Evolutionary conservation across 2,329 filamentous ascomycete species (phyloP).

Genomic region (Fusarium metavorans): DNA sequence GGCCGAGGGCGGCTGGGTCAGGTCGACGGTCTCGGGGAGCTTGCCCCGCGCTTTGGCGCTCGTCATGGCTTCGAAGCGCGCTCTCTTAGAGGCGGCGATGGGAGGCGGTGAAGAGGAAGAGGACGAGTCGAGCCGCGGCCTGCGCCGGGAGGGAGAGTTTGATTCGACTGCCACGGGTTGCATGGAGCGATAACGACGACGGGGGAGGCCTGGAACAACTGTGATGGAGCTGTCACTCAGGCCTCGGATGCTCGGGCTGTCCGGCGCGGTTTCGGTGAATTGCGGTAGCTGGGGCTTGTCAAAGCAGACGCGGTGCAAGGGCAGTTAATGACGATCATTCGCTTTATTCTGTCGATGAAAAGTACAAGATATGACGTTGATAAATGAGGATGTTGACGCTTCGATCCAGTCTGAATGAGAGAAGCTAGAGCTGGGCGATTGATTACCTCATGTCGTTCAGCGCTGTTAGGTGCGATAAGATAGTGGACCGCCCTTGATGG

Average conservation of each 20-base stretch:
- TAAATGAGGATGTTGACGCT: neutral
- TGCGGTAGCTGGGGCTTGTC: neutral
- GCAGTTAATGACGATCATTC: neutral
- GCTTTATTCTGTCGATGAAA: neutral
- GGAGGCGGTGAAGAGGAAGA: slow-evolving; percentile 41
- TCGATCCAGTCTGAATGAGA: neutral
- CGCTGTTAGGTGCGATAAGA: slow-evolving; percentile 41
- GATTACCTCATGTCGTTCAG: neutral
- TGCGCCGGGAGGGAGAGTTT: slow-evolving; percentile 52
- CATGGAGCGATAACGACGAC: slow-evolving; percentile 45
- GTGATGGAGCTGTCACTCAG: slow-evolving; percentile 43
- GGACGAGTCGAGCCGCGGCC: slow-evolving; percentile 52
- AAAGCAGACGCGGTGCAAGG: neutral
- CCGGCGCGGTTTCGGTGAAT: slow-evolving; percentile 16
- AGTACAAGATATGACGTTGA: neutral
- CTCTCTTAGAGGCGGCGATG: slow-evolving; percentile 47
- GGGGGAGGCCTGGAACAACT: slow-evolving; percentile 45
- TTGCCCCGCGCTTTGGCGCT: slow-evolving; percentile 55
- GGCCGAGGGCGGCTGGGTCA: slow-evolving; percentile 51
- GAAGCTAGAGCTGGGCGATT: neutral
- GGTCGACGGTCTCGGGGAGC: slow-evolving; percentile 53
- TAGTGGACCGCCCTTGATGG: slow-evolving; percentile 24
- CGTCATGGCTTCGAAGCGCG: slow-evolving; percentile 50
- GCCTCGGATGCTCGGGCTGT: slow-evolving; percentile 40
- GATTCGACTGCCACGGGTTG: slow-evolving; percentile 48